These are phyloP conservation scores for Toxicodendron radicans DNA, from an alignment of 345 rosid species.

Conservation along the genomic window DNA sequence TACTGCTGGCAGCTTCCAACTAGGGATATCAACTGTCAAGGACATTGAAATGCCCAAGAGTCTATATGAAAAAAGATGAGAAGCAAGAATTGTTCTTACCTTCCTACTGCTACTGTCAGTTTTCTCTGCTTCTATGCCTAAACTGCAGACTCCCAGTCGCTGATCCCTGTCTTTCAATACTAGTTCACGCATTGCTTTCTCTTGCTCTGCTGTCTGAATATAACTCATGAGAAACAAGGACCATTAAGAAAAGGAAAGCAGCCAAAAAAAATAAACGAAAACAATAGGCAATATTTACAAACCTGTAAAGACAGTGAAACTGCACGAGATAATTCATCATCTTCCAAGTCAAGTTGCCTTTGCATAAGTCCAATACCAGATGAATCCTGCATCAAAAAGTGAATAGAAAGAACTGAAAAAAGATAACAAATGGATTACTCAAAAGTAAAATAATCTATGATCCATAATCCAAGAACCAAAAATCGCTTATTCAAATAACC, in stretches of 20 bases:
- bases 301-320: conserved; percentile 79
- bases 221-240: conserved; percentile 25
- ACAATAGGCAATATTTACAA: conserved; percentile 19
- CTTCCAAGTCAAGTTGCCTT: conserved; percentile 50
- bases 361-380: conserved; percentile 35
- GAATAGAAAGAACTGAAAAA: neutral
- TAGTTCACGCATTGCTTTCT: conserved; percentile 41
- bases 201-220: conserved; percentile 71
- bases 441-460: conserved; percentile 8
- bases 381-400: conserved; percentile 43
- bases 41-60: neutral
- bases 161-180: conserved; percentile 30
- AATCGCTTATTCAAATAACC: conserved; percentile 18
- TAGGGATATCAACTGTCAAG: neutral
- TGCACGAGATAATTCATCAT: conserved; percentile 74
- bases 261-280: conserved; percentile 13
- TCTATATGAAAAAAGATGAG: conserved; percentile 10
- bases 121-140: conserved; percentile 32
- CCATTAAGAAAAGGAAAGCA: conserved; percentile 3
- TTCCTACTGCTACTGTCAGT: conserved; percentile 28
- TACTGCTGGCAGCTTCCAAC: neutral
- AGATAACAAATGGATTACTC: conserved; percentile 12
- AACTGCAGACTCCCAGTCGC: conserved; percentile 22
- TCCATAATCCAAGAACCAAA: conserved; percentile 23
- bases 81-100: conserved; percentile 33